Evolutionary conservation across 495 filamentous ascomycete genomes (phyloP), one percentile per base, ranked within the genome.

Genomic region (Penicillium alfredii): DNA sequence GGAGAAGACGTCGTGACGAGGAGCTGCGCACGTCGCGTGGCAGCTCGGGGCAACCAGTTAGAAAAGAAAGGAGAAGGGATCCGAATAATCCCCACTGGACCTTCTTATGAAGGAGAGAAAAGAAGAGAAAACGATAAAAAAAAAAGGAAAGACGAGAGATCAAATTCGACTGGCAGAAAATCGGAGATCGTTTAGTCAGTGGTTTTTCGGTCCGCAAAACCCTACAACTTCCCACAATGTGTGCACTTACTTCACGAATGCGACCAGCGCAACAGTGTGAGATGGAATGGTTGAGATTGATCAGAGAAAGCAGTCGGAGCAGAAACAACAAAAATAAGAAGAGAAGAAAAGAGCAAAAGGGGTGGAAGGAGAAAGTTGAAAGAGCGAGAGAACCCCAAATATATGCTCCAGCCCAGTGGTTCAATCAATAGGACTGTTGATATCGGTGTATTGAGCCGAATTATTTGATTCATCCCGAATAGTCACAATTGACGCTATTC

Each of bases 1-100:
- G 73, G 74, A 68, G 82, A 85, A 78, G 85, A 84, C 85, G 84
- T 88, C 59, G 74, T 88, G 83, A 76, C 76, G 64, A 73, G 67
- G 82, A 84, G 82, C 82, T 84, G 81, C 79, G 53, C 66, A 66
- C 60, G 52, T 49, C 43, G 48, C 46, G 64, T 63, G 62, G 64
- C 67, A 71, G 67, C 67, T 71, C 67, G 51, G 49, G 58, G 55
- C 47, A 61, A 49, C 23, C 12, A 39, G 22, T 31, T 22, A 18
- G 24, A 35, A 45, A 51, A 26, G 18, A 38, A 33, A 24, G 29
- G 30, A 33, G 33, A 53, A 24, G 23, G 23, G 23, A 25, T n/a
- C 23, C 11, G 23, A 25, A n/a, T n/a, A 25, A 25, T 8, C 23
- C 23, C 23, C 23, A 9, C 23, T 25, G 8, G 8, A 8, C 23